Percentiles rank a stretch among this genome's conserved stretches.
phyloP scores from a whole-genome alignment of 148 eudicot species.

The Vaccinium corymbosum region DNA sequence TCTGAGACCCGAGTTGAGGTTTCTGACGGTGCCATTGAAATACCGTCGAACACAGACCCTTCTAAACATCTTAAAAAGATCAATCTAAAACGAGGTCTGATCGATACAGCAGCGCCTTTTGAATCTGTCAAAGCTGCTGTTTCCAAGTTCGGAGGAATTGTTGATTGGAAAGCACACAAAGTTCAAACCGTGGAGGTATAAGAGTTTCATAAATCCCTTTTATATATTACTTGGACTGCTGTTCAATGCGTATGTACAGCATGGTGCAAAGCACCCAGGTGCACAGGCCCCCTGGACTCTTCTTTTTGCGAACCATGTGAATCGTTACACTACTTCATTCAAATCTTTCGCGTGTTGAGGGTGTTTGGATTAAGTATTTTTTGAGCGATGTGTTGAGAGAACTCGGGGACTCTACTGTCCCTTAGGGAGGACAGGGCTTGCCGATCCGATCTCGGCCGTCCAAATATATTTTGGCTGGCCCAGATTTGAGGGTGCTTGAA shows the following conservation, averaged over 20 bases:
- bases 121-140: slow-evolving; percentile 95
- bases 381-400: background rate
- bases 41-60: background rate
- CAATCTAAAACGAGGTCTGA: slow-evolving; percentile 35
- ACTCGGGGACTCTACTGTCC: no score
- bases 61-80: slow-evolving; percentile 16
- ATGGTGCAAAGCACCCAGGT: no score
- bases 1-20: background rate
- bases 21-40: background rate
- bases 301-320: background rate
- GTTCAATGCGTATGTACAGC: background rate
- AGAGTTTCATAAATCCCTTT: background rate
- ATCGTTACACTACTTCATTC: background rate
- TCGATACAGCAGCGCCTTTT: slow-evolving; percentile 83
- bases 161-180: slow-evolving; percentile 95
- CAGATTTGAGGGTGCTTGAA: no score
- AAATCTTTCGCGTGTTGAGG: background rate
- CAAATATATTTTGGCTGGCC: no score
- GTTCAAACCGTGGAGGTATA: slow-evolving; percentile 82
- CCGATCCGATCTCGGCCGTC: no score
- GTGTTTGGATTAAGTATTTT: background rate
- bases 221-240: background rate
- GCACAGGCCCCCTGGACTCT: no score
- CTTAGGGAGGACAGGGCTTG: no score
- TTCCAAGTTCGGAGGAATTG: slow-evolving; percentile 94